These are phyloP conservation scores for Musa acuminata DNA, from an alignment of 176 grass and related monocot species.

Conservation along the genomic window DNA sequence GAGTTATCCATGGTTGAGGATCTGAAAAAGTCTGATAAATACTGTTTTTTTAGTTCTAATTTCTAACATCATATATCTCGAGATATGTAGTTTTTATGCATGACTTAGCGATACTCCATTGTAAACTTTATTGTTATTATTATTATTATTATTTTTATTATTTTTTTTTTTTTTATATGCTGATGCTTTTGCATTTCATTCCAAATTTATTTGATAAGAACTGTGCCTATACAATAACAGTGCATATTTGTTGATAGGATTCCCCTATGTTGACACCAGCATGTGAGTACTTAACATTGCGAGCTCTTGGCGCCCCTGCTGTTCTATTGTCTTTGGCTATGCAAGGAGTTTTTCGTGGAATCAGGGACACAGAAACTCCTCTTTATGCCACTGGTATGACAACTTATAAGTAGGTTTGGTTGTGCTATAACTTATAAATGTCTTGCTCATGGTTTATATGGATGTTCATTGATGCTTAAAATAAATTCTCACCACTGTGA, in stretches of 20 bases:
- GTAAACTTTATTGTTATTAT: background rate
- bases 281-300: constrained; percentile 59
- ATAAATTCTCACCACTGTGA: no score
- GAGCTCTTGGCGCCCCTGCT: constrained; percentile 83
- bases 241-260: constrained; percentile 33
- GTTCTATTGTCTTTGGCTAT: constrained; percentile 73
- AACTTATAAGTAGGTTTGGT: background rate
- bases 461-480: no score
- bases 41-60: background rate
- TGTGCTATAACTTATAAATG: no score
- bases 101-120: background rate
- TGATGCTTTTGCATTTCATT: background rate
- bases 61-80: background rate
- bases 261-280: constrained; percentile 70
- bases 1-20: background rate
- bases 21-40: background rate
- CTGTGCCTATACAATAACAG: background rate
- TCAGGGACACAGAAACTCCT: constrained; percentile 89
- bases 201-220: background rate
- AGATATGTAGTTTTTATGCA: background rate
- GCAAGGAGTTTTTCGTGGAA: constrained; percentile 88
- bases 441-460: no score
- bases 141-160: background rate
- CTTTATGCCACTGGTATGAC: constrained; percentile 69
- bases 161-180: background rate